phyloP scores from a whole-genome alignment of 2,329 filamentous ascomycete genomes.

The Alternaria ventricosa region DNA sequence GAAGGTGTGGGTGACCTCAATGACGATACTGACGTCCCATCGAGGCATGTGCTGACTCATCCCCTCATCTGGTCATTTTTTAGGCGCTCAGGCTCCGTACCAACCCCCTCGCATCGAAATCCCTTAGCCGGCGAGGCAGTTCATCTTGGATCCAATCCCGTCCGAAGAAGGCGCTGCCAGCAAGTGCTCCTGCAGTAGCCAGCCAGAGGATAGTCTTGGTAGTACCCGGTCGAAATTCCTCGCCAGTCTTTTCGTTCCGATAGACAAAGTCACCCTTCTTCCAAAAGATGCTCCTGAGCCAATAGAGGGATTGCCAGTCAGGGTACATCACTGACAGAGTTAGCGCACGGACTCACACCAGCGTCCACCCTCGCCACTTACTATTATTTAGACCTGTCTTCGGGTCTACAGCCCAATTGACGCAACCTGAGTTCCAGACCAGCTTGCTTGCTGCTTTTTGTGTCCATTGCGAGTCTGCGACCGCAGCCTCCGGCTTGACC shows the following conservation, averaged over 20 bases:
- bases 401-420: constrained; percentile 59
- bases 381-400: constrained; percentile 57
- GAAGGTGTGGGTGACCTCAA: background rate
- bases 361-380: background rate
- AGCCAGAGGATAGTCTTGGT: constrained; percentile 13
- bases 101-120: constrained; percentile 7
- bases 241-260: constrained; percentile 26
- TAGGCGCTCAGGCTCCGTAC: constrained; percentile 6
- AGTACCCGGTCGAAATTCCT: constrained; percentile 22
- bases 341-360: background rate
- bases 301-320: constrained; percentile 59
- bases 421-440: constrained; percentile 60
- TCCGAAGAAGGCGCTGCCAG: constrained; percentile 20
- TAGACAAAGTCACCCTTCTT: constrained; percentile 50
- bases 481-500: constrained; percentile 48
- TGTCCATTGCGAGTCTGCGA: constrained; percentile 47
- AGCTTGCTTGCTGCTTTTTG: constrained; percentile 52
- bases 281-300: constrained; percentile 57
- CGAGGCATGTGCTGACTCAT: background rate
- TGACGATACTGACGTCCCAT: background rate
- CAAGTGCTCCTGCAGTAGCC: constrained; percentile 12
- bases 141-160: constrained; percentile 23
- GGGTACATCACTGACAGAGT: constrained; percentile 55
- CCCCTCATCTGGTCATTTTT: background rate
- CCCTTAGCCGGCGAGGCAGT: constrained; percentile 15